phyloP scores from a whole-genome alignment of 768 basidiomycete genomes.

The Lyophyllum decastes region DNA sequence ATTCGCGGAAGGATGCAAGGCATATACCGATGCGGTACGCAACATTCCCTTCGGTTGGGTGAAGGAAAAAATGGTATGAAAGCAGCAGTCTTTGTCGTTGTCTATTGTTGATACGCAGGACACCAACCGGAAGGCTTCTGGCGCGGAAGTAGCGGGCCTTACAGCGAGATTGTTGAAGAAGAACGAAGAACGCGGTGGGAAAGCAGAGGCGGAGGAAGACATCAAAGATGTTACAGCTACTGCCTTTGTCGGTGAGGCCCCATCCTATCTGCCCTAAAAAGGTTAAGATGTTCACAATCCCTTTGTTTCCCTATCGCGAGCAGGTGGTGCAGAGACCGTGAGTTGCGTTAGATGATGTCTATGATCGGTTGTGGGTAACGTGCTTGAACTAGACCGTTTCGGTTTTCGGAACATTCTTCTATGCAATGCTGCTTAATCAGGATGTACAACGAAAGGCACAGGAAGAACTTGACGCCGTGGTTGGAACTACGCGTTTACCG shows the following conservation, averaged over 20 bases:
- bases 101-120: not conserved
- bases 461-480: constrained; percentile 39
- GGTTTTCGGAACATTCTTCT: constrained; percentile 18
- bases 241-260: constrained; percentile 13
- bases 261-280: not conserved
- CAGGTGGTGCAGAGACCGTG: constrained; percentile 18
- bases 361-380: not conserved
- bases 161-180: constrained; percentile 10
- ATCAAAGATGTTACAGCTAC: constrained; percentile 16
- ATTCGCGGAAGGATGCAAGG: constrained; percentile 13
- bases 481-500: constrained; percentile 39
- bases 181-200: not conserved
- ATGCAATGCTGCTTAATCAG: constrained; percentile 22
- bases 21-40: constrained; percentile 13
- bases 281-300: not conserved
- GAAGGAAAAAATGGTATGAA: constrained; percentile 14
- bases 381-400: constrained; percentile 11
- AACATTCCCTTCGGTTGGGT: constrained; percentile 16
- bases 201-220: constrained; percentile 5
- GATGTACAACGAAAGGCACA: constrained; percentile 27
- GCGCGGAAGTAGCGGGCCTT: constrained; percentile 6
- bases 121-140: not conserved
- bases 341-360: not conserved
- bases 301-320: not conserved
- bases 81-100: not conserved